Evolutionary conservation across 1,284 basidiomycete genomes (phyloP), one percentile per base, ranked within the genome.

Genomic region (Trichosporon inkin): DNA sequence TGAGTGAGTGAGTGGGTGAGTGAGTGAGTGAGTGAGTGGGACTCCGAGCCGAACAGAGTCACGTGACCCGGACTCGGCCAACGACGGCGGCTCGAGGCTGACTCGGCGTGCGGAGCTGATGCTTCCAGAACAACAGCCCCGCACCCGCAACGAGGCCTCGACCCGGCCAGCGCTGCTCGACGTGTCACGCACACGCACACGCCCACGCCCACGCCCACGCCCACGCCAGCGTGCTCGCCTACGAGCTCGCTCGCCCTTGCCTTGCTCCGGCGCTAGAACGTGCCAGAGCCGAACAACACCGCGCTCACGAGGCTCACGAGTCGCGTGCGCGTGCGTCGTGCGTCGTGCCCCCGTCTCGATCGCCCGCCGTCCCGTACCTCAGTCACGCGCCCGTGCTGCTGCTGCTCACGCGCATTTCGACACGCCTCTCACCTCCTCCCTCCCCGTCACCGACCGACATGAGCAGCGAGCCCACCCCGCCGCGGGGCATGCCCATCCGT

Each of bases 401-500:
- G 5, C 36, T 13, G 16, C 10, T n/a, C 38, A 17, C 36, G 4
- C 13, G 36, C 3, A n/a, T 6, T n/a, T 3, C 17, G 11, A 13
- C 8, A 55, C 37, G 16, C 2, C 38, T 19, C 8, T 16, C n/a
- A 34, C 1, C 14, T 2, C 13, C 10, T 14, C 11, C 16, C 10
- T 37, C 55, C 20, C 32, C 22, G 16, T 16, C 44, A 28, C 7
- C 4, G 24, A 20, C 16, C 38, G 44, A 36, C 13, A 56, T 56
- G 58, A 60, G 39, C 55, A 11, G 10, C 17, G 51, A 41, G 19
- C 20, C 55, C 14, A 16, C 56, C 17, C 63, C 63, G 11, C 61
- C 60, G 11, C 47, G 62, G 32, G 69, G 70, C 10, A 66, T 71
- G 59, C 70, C 74, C 3, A 76, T 78, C 17, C 56, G 76, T 78